A percentile compares a stretch with the other conserved stretches of the same genome.
Conservation (phyloP, 2,329 filamentous ascomycete genomes). For the Trichophyton equinum region DNA sequence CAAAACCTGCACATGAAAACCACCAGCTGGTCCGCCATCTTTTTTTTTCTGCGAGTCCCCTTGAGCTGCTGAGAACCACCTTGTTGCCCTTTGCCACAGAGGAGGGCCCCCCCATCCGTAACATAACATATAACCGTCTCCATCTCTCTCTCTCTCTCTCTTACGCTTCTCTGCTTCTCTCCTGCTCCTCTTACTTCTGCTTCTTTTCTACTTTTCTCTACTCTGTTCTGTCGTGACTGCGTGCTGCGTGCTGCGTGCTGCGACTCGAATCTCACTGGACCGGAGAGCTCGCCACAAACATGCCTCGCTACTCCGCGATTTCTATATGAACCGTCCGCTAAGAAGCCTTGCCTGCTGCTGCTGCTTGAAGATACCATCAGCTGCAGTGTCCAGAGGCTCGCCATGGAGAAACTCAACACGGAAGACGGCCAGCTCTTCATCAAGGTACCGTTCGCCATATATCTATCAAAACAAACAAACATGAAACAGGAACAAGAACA, state of each 20-base stretch:
- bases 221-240: background rate
- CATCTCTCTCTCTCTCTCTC: conserved; percentile 1
- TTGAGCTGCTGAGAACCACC: too few relatives aligned
- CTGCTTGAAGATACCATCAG: background rate
- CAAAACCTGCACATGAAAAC: too few relatives aligned
- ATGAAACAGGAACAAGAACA: background rate
- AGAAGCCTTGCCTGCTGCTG: background rate
- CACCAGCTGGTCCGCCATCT: background rate
- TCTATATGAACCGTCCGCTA: background rate
- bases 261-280: background rate
- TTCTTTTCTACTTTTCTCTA: background rate
- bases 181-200: background rate
- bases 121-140: too few relatives aligned
- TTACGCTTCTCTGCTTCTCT: background rate
- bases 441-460: conserved; percentile 22
- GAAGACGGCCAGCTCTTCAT: conserved; percentile 40
- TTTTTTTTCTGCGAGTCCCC: background rate
- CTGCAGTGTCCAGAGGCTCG: background rate
- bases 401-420: conserved; percentile 39
- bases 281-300: background rate
- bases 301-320: background rate
- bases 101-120: too few relatives aligned
- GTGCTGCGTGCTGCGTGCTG: background rate
- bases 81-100: too few relatives aligned
- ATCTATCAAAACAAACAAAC: too few relatives aligned